Evolutionary conservation across 1,139 yeast species (phyloP), one percentile per base, ranked within the genome.

Genomic region (Torulaspora pretoriensis): DNA sequence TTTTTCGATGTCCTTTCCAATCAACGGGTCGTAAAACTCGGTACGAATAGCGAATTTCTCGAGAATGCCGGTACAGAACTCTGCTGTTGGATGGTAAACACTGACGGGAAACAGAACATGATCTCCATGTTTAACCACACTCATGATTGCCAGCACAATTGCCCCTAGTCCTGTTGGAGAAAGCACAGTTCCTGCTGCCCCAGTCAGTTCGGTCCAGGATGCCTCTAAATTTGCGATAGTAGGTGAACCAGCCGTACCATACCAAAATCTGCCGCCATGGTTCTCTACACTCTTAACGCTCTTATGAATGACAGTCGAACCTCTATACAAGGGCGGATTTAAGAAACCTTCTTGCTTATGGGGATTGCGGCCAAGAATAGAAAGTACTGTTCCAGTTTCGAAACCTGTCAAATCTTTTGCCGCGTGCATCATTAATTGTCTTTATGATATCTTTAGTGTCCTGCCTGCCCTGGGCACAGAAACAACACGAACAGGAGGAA

Each of bases 221-320:
- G 37, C 43, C 35, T 47, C 50, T 14, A 47, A 40, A 36, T 37
- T 44, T 12, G 38, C 47, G 3, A 47, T 44, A 16, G 48, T 47
- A 4, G 50, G 48, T 7, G 48, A 33, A 23, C 50, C 48, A 10
- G 46, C 46, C 13, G 47, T 44, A 10, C 50, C 50, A 38, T 47
- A 47, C 13, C 10, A 44, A 26, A 40, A 47, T 13, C 46, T 44
- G 12, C 48, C 48, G 29, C 37, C 29, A 7, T n/a, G 19, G 26
- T 38, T 35, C 13, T 44, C 46, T 13, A 47, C 22, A 16, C 34
- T 34, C 8, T 41, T 29, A 8, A 47, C 34, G 7, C 37, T 47
- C 29, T 37, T 44, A 26, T 47, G 46, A 9, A 47, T 47, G 23
- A 47, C 36, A 10, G 50, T 47, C 1, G 50, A 47, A 17, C 50